Conservation (phyloP, 306 rosid species). For the Prunus davidiana region DNA sequence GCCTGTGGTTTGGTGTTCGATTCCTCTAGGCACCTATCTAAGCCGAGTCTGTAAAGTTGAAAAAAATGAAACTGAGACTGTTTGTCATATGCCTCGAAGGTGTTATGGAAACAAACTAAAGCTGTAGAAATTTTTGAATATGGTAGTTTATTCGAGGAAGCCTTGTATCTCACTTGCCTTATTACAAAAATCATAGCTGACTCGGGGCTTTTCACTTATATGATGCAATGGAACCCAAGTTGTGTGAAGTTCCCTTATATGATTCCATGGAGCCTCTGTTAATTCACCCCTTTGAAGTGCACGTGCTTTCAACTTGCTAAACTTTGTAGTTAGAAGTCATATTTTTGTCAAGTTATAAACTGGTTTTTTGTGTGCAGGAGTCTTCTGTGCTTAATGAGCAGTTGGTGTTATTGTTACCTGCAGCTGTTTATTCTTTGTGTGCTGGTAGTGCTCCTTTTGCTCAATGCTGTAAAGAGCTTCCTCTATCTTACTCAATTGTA, state of each 20-base stretch:
- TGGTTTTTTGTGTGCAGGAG: slow-evolving; percentile 46
- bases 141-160: not conserved
- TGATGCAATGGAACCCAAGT: not conserved
- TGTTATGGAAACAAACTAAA: no score
- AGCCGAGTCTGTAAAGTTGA: no score
- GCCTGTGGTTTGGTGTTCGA: not conserved
- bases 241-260: not conserved
- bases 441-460: slow-evolving; percentile 57
- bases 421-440: slow-evolving; percentile 83
- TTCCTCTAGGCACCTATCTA: not conserved
- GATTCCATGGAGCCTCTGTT: not conserved
- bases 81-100: not conserved
- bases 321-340: not conserved
- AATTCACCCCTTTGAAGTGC: not conserved
- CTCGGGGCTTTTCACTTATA: not conserved
- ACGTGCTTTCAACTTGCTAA: not conserved
- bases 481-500: slow-evolving; percentile 29
- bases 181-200: not conserved
- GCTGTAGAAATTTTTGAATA: not conserved
- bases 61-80: not conserved
- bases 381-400: slow-evolving; percentile 45
- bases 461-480: slow-evolving; percentile 41
- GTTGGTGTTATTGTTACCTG: slow-evolving; percentile 58
- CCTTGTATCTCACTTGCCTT: not conserved
- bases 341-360: not conserved